phyloP scores from a whole-genome alignment of 768 basidiomycete genomes.

The Tremella fuciformis region DNA sequence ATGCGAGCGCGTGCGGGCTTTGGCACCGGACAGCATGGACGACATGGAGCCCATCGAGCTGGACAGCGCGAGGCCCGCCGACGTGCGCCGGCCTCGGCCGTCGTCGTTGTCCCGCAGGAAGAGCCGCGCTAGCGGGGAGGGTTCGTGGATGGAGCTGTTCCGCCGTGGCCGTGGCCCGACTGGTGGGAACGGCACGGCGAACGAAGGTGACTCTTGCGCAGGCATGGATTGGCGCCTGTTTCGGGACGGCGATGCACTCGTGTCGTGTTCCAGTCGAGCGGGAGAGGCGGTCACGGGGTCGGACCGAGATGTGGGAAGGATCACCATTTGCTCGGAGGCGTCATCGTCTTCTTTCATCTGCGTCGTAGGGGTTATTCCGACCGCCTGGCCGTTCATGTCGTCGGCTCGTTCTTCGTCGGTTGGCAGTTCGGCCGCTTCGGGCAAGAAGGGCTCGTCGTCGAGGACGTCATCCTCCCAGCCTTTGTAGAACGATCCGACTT shows the following conservation, averaged over 20 bases:
- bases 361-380: background rate
- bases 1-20: background rate
- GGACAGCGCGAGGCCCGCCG: constrained; percentile 6
- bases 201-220: constrained; percentile 5
- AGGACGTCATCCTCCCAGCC: constrained; percentile 50
- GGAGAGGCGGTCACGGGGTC: constrained; percentile 17
- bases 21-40: background rate
- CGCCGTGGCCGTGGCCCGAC: constrained; percentile 25
- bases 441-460: constrained; percentile 26
- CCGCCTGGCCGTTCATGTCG: constrained; percentile 2
- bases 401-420: constrained; percentile 22
- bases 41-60: background rate
- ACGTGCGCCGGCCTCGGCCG: constrained; percentile 15
- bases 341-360: constrained; percentile 2
- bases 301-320: constrained; percentile 4
- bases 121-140: constrained; percentile 46
- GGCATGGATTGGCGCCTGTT: constrained; percentile 16
- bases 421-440: constrained; percentile 20
- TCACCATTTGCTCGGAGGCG: constrained; percentile 1
- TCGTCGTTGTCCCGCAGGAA: constrained; percentile 30
- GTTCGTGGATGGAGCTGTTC: constrained; percentile 46
- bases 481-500: constrained; percentile 47
- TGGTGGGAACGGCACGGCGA: constrained; percentile 4
- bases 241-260: constrained; percentile 6
- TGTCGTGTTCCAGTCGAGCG: constrained; percentile 5